Evolutionary conservation across 148 eudicot species (phyloP).

Genomic region (Polygonum aviculare): DNA sequence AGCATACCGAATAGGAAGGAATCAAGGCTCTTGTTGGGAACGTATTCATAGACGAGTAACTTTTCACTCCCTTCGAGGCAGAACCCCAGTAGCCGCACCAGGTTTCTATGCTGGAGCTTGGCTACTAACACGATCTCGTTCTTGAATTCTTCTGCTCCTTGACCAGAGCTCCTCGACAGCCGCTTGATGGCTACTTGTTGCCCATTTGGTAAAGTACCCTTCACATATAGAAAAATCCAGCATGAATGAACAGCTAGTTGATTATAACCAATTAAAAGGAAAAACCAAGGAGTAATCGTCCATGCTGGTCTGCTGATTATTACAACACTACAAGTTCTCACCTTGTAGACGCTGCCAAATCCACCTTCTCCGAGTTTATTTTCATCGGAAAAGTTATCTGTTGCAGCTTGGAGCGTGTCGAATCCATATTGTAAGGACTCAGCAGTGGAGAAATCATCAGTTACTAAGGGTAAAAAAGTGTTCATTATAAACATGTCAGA

Average conservation of each 20-base stretch:
- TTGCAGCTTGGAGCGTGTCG: constrained; percentile 13
- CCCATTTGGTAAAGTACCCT: constrained; percentile 3
- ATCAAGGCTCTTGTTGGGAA: too few relatives aligned
- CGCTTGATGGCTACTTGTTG: constrained; percentile 22
- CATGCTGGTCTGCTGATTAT: too few relatives aligned
- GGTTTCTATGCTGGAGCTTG: too few relatives aligned
- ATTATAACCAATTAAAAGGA: neutral
- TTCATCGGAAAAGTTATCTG: constrained; percentile 12
- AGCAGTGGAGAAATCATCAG: neutral
- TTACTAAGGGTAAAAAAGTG: too few relatives aligned
- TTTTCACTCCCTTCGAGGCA: too few relatives aligned
- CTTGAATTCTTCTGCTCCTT: constrained; percentile 15
- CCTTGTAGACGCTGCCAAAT: constrained; percentile 18
- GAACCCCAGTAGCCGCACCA: too few relatives aligned
- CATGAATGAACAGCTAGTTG: too few relatives aligned
- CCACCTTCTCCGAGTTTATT: constrained; percentile 23
- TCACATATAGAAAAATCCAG: too few relatives aligned
- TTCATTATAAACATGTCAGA: neutral
- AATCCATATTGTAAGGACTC: constrained; percentile 7
- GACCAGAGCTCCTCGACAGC: constrained; percentile 13
- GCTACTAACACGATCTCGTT: too few relatives aligned
- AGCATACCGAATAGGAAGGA: too few relatives aligned
- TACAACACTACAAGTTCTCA: neutral
- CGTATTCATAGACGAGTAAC: too few relatives aligned
- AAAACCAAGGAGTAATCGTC: too few relatives aligned